Evolutionary conservation across 768 basidiomycete genomes (phyloP).

Genomic region (Infundibulicybe gibba): DNA sequence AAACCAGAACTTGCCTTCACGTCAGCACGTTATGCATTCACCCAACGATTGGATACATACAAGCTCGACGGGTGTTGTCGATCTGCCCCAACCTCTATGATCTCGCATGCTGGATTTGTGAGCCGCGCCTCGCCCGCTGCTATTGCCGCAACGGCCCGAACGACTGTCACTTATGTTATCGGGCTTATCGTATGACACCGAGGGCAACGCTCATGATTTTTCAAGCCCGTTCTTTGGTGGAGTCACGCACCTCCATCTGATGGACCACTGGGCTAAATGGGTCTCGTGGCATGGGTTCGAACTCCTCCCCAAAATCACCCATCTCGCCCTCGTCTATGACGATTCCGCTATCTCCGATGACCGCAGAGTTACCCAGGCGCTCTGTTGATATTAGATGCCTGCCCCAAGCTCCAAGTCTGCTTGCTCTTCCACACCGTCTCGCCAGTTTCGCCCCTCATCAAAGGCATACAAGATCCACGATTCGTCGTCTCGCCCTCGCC

Average conservation of each 20-base stretch:
- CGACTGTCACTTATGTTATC: conserved; percentile 1
- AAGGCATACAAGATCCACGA: background rate
- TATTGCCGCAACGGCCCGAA: background rate
- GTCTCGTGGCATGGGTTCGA: conserved; percentile 1
- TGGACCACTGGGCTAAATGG: conserved; percentile 2
- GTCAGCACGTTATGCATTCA: background rate
- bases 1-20: background rate
- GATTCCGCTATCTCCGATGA: conserved; percentile 1
- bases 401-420: background rate
- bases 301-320: conserved; percentile 3
- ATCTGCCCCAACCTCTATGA: background rate
- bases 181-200: background rate
- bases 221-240: background rate
- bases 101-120: background rate
- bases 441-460: background rate
- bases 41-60: background rate
- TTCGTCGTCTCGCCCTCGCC: background rate
- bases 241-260: conserved; percentile 4
- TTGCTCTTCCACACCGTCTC: background rate
- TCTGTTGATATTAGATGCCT: conserved; percentile 1
- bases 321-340: conserved; percentile 3
- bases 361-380: background rate
- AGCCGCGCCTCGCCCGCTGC: conserved; percentile 2
- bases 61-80: conserved; percentile 1
- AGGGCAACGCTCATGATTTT: background rate